Evolutionary conservation across 345 rosid species (phyloP), one percentile per base, ranked within the genome.

Genomic region (Eucalyptus polybractea): DNA sequence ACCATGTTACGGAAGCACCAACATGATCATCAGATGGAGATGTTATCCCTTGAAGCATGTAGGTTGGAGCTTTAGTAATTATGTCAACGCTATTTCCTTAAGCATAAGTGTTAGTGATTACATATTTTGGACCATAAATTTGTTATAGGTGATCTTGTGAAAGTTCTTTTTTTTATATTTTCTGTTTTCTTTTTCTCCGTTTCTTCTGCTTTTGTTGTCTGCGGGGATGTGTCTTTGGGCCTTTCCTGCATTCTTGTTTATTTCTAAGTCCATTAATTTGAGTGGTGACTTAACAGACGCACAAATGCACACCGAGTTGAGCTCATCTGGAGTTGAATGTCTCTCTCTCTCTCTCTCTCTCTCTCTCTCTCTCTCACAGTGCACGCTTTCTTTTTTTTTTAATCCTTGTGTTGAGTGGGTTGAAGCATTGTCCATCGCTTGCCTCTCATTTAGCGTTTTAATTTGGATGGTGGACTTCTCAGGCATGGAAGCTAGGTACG

Each of bases 401-500:
- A 1, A 47, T 47, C 49, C 49, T 47, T 47, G 50, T 67, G 76
- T 65, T n/a, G 80, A 67, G 19, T 47, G 50, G 50, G 50, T 47
- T 47, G 50, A 47, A 47, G 50, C 50, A 47, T 47, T 47, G 50
- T 47, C 19, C 76, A 65, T 65, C 33, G 17, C 80, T 67, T n/a
- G 80, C 21, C 40, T 67, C 80, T 67, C 22, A 15, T 31, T 37
- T 65, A 44, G 72, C 65, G 7, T 31, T 56, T 37, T 67, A 47
- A 47, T 47, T 47, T 47, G 50, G 50, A 47, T 47, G 89, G 33
- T 72, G 8, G 56, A 87, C 65, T 88, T 22, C 90, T 69, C 93
- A 97, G 99, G 95, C 49, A 97, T 97, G 99, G 98, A 97, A 89
- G 94, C 93, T 65, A 94, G 94, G 91, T 93, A 95, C 87, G 92